phyloP scores from a whole-genome alignment of 371 early-diverging fungal genomes.

The Entomophthora muscae region DNA sequence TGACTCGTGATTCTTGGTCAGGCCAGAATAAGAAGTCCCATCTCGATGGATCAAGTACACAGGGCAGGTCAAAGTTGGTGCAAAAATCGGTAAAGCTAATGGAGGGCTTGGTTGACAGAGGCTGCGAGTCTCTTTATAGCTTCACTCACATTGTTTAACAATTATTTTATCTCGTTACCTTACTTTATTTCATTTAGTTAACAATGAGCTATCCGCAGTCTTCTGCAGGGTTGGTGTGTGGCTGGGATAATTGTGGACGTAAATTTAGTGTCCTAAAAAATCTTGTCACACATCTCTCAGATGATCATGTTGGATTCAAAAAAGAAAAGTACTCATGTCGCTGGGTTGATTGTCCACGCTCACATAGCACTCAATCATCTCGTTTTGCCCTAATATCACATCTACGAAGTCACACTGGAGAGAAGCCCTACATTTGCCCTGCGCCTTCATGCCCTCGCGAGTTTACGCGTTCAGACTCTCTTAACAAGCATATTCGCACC shows the following conservation, averaged over 20 bases:
- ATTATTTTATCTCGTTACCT: too few species aligned
- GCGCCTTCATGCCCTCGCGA: slow-evolving; percentile 17
- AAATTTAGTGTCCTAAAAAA: slow-evolving; percentile 13
- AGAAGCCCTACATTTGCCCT: slow-evolving; percentile 42
- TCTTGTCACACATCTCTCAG: slow-evolving; percentile 31
- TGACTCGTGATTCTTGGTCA: too few species aligned
- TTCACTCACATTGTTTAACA: too few species aligned
- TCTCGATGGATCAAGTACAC: too few species aligned
- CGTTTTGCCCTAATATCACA: slow-evolving; percentile 46
- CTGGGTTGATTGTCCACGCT: slow-evolving; percentile 36
- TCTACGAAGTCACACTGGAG: slow-evolving; percentile 45
- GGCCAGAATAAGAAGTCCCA: too few species aligned
- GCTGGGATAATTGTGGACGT: neutral
- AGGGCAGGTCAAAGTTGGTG: too few species aligned
- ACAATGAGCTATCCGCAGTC: neutral
- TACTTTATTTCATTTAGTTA: too few species aligned
- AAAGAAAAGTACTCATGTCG: slow-evolving; percentile 37
- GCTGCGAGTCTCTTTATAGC: too few species aligned
- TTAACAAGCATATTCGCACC: neutral
- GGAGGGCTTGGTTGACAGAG: too few species aligned
- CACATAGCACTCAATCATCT: slow-evolving; percentile 35
- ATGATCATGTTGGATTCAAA: slow-evolving; percentile 49
- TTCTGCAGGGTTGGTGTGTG: neutral
- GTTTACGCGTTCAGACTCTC: slow-evolving; percentile 14
- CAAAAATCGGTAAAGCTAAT: too few species aligned